Base-by-base conservation (phyloP, 805 yeast genomes). In the Candida adriatica region DNA sequence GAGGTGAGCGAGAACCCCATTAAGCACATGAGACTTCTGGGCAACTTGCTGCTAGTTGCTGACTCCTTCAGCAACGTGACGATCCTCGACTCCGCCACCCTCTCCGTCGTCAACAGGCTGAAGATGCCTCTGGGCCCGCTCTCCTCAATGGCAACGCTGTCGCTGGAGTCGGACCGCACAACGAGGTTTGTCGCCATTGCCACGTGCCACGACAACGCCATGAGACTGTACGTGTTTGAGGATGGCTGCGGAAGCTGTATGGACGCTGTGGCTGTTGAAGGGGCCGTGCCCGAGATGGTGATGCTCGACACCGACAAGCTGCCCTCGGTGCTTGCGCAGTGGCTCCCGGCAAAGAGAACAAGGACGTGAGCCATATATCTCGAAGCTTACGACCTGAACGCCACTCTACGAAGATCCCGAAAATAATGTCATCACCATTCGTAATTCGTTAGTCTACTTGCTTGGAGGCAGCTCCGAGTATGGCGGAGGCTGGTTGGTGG, bases 81-180 rank as follows among this genome's bases (percentile, higher is more conserved):
- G 3, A 17, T 48, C 6, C 31, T 48, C 24, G 35, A 49, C 26
- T 13, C 29, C 16, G 18, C 13, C 6, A 30, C 28, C 2, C 25
- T 37, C 32, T 20, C 17, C 3, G 20, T 45, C 4, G 22, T 45
- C 1, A 38, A 40, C 13, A 33, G 18, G n/a, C 30, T 46, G 9
- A 36, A 24, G n/a, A 28, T 48, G 9, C 41, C 43, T 3, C 37
- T 47, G 6, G 55, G 55, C 2, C 43, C 55, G 5, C 18, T 49
- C 9, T 42, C 49, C 2, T 18, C 40, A 6, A 16, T 49, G 18
- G 23, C 13, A 2, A 22, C 27, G 2, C 22, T 29, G 16, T 36
- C 39, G 26, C 22, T 31, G 11, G 31, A 36, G 8, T 5, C 25
- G 16, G 29, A 32, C 13, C 25, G 22, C 19, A 26, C 26, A 6